phyloP scores from a whole-genome alignment of 352 stramenopile genomes.

The Pythium sp. region DNA sequence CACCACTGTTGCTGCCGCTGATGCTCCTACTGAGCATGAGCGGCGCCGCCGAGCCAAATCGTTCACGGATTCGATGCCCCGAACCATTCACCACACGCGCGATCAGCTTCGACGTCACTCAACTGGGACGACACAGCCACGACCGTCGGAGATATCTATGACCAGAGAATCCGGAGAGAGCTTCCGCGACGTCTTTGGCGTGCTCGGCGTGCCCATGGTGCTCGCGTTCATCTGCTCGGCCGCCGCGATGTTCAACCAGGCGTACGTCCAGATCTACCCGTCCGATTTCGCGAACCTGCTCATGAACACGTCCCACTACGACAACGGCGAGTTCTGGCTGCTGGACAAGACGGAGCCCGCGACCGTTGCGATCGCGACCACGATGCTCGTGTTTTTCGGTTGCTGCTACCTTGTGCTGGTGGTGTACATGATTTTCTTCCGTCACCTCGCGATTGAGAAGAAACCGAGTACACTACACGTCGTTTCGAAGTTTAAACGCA shows the following conservation, averaged over 20 bases:
- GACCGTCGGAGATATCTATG: neutral
- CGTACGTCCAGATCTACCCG: constrained; percentile 14
- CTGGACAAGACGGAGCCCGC: neutral
- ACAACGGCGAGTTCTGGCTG: constrained; percentile 21
- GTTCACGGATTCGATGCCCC: neutral
- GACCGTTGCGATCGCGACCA: neutral
- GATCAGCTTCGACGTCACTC: constrained; percentile 7
- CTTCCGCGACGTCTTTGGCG: constrained; percentile 18
- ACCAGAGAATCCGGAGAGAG: neutral
- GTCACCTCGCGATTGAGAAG: constrained; percentile 19
- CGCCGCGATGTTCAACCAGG: constrained; percentile 14
- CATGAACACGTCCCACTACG: constrained; percentile 20
- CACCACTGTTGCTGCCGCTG: neutral
- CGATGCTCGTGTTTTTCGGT: constrained; percentile 16
- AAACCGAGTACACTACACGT: neutral
- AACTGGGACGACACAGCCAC: neutral
- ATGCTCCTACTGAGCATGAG: neutral
- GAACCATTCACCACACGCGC: neutral
- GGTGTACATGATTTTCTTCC: constrained; percentile 20
- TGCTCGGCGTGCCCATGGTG: constrained; percentile 14
- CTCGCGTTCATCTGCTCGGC: constrained; percentile 18
- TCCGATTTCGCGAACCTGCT: constrained; percentile 12
- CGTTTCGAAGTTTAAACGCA: neutral
- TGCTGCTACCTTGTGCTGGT: constrained; percentile 12
- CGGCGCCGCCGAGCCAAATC: neutral